phyloP scores from a whole-genome alignment of 2,329 filamentous ascomycete species.

The Trichoderma citrinoviride region DNA sequence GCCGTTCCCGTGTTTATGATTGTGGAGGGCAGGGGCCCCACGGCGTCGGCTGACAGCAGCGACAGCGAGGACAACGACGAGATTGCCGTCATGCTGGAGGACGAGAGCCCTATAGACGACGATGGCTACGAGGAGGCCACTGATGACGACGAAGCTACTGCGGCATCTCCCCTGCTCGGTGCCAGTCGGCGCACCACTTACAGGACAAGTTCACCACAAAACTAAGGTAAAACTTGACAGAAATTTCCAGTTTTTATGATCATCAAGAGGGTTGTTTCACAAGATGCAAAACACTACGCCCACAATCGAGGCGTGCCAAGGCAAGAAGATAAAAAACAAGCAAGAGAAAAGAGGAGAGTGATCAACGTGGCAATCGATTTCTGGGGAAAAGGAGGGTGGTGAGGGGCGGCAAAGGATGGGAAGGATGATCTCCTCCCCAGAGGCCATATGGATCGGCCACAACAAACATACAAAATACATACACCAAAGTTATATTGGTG shows the following conservation, averaged over 20 bases:
- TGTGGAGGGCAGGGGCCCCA: slow-evolving; percentile 69
- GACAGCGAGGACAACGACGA: slow-evolving; percentile 38
- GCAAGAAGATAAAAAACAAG: neutral
- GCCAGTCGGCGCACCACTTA: neutral
- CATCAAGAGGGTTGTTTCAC: no score
- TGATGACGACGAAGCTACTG: slow-evolving; percentile 22
- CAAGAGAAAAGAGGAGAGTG: neutral
- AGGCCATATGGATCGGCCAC: no score
- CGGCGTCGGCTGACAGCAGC: slow-evolving; percentile 31
- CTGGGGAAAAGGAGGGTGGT: neutral
- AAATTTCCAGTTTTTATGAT: neutral
- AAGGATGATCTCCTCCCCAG: no score
- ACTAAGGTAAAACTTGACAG: neutral
- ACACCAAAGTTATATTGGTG: no score
- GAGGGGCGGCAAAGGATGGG: no score
- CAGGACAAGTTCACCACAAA: slow-evolving; percentile 10
- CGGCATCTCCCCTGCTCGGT: slow-evolving; percentile 26
- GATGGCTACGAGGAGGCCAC: slow-evolving; percentile 20
- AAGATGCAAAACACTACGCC: neutral
- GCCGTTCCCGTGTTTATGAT: slow-evolving; percentile 72
- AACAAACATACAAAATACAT: no score
- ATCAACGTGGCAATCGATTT: slow-evolving; percentile 9
- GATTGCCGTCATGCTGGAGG: slow-evolving; percentile 25
- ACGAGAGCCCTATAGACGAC: slow-evolving; percentile 29
- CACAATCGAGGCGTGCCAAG: neutral